A percentile compares a stretch with the other conserved stretches of the same genome.
Evolutionary conservation across 1,139 yeast genomes (phyloP).

Genomic region (Saccharomyces hybrid): DNA sequence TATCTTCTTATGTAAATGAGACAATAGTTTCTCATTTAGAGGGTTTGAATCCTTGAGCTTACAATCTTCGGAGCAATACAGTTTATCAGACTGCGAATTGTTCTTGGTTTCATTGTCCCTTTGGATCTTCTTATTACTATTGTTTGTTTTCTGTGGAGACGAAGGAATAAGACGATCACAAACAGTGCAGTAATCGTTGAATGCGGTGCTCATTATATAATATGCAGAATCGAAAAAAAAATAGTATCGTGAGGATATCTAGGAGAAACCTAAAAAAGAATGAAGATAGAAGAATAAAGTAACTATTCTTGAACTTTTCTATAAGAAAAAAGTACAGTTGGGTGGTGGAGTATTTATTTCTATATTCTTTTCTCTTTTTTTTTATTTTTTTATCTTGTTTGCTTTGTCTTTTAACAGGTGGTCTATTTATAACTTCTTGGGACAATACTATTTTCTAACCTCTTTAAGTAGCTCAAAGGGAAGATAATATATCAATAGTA

Average conservation of each 20-base stretch:
- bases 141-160: not conserved
- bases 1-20: constrained; percentile 1
- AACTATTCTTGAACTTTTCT: not conserved
- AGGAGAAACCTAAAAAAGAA: not conserved
- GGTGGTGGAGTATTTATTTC: not conserved
- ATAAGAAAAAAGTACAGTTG: not conserved
- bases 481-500: not conserved
- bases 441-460: not conserved
- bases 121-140: not conserved
- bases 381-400: not conserved
- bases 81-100: constrained; percentile 29
- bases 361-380: not conserved
- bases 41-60: constrained; percentile 36
- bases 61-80: constrained; percentile 55
- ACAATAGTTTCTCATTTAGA: not conserved
- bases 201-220: constrained; percentile 37
- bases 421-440: not conserved
- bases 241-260: not conserved
- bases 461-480: not conserved
- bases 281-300: not conserved
- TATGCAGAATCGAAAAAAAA: not conserved
- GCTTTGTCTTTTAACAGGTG: not conserved
- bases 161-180: constrained; percentile 48
- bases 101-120: not conserved
- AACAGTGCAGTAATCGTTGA: constrained; percentile 56